phyloP scores from a whole-genome alignment of 805 yeast genomes.

The Saturnispora dispora region DNA sequence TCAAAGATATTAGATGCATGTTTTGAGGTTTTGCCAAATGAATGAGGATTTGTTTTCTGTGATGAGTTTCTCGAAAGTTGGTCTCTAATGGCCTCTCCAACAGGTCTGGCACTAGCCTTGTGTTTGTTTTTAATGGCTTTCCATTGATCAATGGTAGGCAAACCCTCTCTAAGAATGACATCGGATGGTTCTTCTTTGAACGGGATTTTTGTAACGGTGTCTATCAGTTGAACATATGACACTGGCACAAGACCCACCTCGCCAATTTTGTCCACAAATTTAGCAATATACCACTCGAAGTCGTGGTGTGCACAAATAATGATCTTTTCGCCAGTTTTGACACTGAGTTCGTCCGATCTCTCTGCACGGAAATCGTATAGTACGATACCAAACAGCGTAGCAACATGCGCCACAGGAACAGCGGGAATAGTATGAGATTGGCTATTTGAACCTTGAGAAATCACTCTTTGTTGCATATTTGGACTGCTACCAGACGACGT shows the following conservation, averaged over 20 bases:
- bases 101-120: slow-evolving; percentile 66
- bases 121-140: slow-evolving; percentile 82
- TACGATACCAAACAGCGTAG: slow-evolving; percentile 64
- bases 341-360: slow-evolving; percentile 74
- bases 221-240: slow-evolving; percentile 77
- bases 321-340: slow-evolving; percentile 77
- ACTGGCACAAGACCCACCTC: slow-evolving; percentile 97
- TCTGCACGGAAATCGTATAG: slow-evolving; percentile 83
- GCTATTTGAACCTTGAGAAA: slow-evolving; percentile 7
- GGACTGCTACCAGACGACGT: not conserved
- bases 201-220: slow-evolving; percentile 57
- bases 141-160: slow-evolving; percentile 96
- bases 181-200: slow-evolving; percentile 40
- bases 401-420: slow-evolving; percentile 22
- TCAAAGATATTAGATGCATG: not conserved
- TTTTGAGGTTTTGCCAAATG: not conserved
- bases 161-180: slow-evolving; percentile 49
- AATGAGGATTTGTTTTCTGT: not conserved
- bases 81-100: slow-evolving; percentile 16
- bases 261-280: slow-evolving; percentile 88
- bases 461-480: slow-evolving; percentile 15
- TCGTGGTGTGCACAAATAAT: slow-evolving; percentile 95
- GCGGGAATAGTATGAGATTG: slow-evolving; percentile 1
- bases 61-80: slow-evolving; percentile 7
- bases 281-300: slow-evolving; percentile 96